Conservation (phyloP, 2,329 filamentous ascomycete species). For the Ceratocystis lukuohia region DNA sequence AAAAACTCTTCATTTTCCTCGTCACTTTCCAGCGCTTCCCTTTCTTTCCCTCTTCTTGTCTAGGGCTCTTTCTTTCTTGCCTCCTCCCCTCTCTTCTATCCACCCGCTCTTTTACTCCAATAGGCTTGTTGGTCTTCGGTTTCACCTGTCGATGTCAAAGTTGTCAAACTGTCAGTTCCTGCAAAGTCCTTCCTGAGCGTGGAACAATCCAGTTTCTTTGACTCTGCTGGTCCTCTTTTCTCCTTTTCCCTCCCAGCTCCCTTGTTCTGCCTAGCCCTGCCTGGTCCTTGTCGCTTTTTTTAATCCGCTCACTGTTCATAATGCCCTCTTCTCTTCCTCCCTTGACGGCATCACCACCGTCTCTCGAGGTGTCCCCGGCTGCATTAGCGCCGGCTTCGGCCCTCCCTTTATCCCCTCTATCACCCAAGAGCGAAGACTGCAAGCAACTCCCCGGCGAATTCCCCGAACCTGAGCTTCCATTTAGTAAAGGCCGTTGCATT, state of each 20-base stretch:
- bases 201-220: not conserved
- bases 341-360: not conserved
- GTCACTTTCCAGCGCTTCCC: not conserved
- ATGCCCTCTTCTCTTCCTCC: not conserved
- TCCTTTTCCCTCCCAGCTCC: not conserved
- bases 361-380: not conserved
- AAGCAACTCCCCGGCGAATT: not conserved
- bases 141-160: not conserved
- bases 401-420: not conserved
- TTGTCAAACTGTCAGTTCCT: conserved; percentile 2
- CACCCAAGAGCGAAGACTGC: not conserved
- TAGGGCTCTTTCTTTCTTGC: not conserved
- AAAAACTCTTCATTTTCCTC: not conserved
- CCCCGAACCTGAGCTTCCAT: conserved; percentile 23
- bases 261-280: not conserved
- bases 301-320: not conserved
- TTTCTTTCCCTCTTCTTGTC: not conserved
- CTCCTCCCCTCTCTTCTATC: not conserved
- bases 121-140: not conserved
- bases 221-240: conserved; percentile 4
- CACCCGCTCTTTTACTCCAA: not conserved
- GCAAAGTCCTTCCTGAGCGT: not conserved
- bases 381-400: not conserved
- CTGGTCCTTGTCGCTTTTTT: not conserved
- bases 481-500: conserved; percentile 40